phyloP scores from a whole-genome alignment of 495 filamentous ascomycete genomes.

The Podospora fimiseda region DNA sequence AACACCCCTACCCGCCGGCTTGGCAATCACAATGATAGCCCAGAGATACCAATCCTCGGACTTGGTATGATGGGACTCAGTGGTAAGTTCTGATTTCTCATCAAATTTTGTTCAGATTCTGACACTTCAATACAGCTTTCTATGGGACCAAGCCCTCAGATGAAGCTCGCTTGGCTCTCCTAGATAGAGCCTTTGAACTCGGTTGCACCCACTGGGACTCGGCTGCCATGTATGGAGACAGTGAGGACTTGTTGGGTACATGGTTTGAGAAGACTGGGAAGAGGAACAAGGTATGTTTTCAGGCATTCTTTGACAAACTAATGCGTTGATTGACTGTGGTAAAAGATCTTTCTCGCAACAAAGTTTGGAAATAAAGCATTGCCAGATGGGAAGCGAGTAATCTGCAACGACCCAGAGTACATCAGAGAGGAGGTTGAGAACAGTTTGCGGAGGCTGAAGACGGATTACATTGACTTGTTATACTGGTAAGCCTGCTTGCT shows the following conservation, averaged over 20 bases:
- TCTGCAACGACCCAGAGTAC: conserved; percentile 39
- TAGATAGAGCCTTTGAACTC: conserved; percentile 34
- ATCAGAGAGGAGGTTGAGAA: conserved; percentile 46
- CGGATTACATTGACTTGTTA: conserved; percentile 43
- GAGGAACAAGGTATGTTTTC: conserved; percentile 5
- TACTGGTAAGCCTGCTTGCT: conserved; percentile 10
- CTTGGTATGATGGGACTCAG: conserved; percentile 49
- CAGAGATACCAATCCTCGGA: conserved; percentile 44
- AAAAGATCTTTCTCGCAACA: conserved; percentile 46
- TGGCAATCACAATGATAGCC: conserved; percentile 50
- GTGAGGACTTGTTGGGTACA: conserved; percentile 40
- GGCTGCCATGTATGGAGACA: conserved; percentile 35
- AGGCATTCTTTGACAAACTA: not conserved
- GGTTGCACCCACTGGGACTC: conserved; percentile 42
- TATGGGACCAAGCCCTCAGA: conserved; percentile 35
- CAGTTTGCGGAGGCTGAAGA: conserved; percentile 46
- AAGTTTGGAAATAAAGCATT: conserved; percentile 36
- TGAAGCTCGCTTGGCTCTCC: conserved; percentile 32
- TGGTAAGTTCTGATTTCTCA: conserved; percentile 2
- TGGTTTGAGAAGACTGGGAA: conserved; percentile 36
- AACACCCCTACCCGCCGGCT: conserved; percentile 26
- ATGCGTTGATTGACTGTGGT: not conserved
- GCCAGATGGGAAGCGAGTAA: conserved; percentile 12
- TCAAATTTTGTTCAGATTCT: no score
- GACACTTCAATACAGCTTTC: conserved; percentile 9